Evolutionary conservation across 495 filamentous ascomycete species (phyloP).

Genomic region (Lentithecium fluviatile): DNA sequence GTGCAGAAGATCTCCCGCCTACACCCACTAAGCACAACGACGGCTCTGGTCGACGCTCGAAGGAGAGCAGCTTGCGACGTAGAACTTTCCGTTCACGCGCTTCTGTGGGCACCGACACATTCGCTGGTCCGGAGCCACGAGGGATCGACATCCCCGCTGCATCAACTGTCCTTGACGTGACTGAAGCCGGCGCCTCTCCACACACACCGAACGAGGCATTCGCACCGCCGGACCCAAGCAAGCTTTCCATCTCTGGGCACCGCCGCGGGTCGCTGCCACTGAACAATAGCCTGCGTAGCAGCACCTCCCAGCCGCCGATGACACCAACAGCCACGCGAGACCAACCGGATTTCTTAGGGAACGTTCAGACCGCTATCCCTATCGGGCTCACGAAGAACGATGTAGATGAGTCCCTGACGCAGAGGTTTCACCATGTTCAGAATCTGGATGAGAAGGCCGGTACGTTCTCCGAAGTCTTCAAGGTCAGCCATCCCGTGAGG

Average conservation of each 20-base stretch:
- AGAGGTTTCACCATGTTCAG: slow-evolving; percentile 67
- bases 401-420: slow-evolving; percentile 64
- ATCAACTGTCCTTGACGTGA: slow-evolving; percentile 3
- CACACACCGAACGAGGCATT: slow-evolving; percentile 76
- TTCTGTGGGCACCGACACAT: slow-evolving; percentile 47
- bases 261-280: slow-evolving; percentile 42
- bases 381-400: slow-evolving; percentile 54
- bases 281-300: slow-evolving; percentile 45
- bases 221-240: slow-evolving; percentile 76
- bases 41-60: slow-evolving; percentile 46
- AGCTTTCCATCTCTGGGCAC: slow-evolving; percentile 69
- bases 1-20: slow-evolving; percentile 77
- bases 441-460: slow-evolving; percentile 72
- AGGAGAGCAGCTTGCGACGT: slow-evolving; percentile 46
- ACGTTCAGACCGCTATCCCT: slow-evolving; percentile 51
- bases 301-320: slow-evolving; percentile 58
- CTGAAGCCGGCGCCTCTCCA: slow-evolving; percentile 57
- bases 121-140: slow-evolving; percentile 35
- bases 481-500: slow-evolving; percentile 56
- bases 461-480: slow-evolving; percentile 90
- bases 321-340: slow-evolving; percentile 76
- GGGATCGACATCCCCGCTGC: slow-evolving; percentile 15
- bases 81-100: slow-evolving; percentile 44
- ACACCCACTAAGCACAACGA: slow-evolving; percentile 81
- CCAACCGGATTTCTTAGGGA: slow-evolving; percentile 51